Percentiles rank a stretch among this genome's conserved stretches.
Evolutionary conservation across 495 filamentous ascomycete genomes (phyloP).

Genomic region (Glutinoglossum americanum): DNA sequence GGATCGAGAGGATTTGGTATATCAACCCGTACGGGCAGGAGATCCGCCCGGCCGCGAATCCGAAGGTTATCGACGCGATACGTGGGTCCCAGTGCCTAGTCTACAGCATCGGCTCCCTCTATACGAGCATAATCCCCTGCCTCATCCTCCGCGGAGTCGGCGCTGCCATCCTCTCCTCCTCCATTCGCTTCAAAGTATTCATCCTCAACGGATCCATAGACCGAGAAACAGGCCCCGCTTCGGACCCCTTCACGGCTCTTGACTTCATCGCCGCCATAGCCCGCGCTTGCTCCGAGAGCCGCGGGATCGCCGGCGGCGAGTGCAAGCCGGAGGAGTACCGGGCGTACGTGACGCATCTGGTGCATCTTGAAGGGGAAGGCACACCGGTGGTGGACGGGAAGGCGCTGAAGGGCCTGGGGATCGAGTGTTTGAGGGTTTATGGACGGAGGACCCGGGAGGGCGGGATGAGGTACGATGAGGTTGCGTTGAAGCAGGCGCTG

Average conservation of each 20-base stretch:
- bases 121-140: slow-evolving; percentile 47
- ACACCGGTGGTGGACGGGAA: slow-evolving; percentile 49
- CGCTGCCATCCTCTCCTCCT: slow-evolving; percentile 21
- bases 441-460: slow-evolving; percentile 32
- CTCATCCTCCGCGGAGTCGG: slow-evolving; percentile 48
- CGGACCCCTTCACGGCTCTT: slow-evolving; percentile 36
- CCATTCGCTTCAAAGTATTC: slow-evolving; percentile 50
- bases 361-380: slow-evolving; percentile 55
- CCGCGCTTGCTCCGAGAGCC: slow-evolving; percentile 32
- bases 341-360: slow-evolving; percentile 60
- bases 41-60: slow-evolving; percentile 62
- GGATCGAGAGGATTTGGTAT: slow-evolving; percentile 79
- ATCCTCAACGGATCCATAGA: slow-evolving; percentile 69
- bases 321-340: slow-evolving; percentile 16
- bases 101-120: slow-evolving; percentile 80
- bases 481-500: slow-evolving; percentile 50
- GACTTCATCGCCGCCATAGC: slow-evolving; percentile 69
- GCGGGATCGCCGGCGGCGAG: slow-evolving; percentile 12
- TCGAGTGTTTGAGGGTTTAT: slow-evolving; percentile 56
- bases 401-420: slow-evolving; percentile 40
- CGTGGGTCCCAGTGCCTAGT: slow-evolving; percentile 41
- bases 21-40: slow-evolving; percentile 92
- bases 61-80: slow-evolving; percentile 49
- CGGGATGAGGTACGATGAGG: slow-evolving; percentile 56
- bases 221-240: slow-evolving; percentile 56